Conservation (phyloP, 1,284 basidiomycete genomes). For the Irpex lacteus region DNA sequence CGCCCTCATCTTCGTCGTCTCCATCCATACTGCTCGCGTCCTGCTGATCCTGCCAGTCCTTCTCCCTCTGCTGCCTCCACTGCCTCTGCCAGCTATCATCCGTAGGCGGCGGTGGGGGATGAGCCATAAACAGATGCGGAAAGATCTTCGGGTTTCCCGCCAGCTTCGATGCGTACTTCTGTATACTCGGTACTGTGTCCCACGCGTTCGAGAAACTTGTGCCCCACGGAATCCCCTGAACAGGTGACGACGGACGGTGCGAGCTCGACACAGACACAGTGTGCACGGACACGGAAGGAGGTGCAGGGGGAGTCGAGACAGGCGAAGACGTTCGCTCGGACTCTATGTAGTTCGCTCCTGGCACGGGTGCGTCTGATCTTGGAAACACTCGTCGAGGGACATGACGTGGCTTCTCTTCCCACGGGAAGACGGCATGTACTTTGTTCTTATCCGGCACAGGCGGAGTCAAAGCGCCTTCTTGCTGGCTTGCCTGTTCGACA, state of each 20-base stretch:
- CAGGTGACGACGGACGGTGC: slow-evolving; percentile 23
- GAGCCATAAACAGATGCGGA: slow-evolving; percentile 32
- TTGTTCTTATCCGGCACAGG: slow-evolving; percentile 70
- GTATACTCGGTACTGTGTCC: slow-evolving; percentile 79
- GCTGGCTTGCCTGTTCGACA: slow-evolving; percentile 24
- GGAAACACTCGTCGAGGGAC: slow-evolving; percentile 77
- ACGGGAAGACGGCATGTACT: slow-evolving; percentile 87
- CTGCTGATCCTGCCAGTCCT: slow-evolving; percentile 39
- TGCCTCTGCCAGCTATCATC: slow-evolving; percentile 36
- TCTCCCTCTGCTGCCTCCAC: slow-evolving; percentile 13
- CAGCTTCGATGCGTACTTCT: slow-evolving; percentile 68
- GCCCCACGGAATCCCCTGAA: slow-evolving; percentile 47
- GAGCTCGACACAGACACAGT: neutral
- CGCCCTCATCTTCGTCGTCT: slow-evolving; percentile 79
- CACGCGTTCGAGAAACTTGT: slow-evolving; percentile 77
- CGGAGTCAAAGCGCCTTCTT: slow-evolving; percentile 19
- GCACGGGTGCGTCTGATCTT: slow-evolving; percentile 56
- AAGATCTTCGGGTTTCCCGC: slow-evolving; percentile 42
- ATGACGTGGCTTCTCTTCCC: slow-evolving; percentile 76
- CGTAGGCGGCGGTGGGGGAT: slow-evolving; percentile 43
- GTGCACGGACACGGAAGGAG: slow-evolving; percentile 16
- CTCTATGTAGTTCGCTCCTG: slow-evolving; percentile 44
- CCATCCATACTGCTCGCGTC: slow-evolving; percentile 77
- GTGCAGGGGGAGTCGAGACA: slow-evolving; percentile 25
- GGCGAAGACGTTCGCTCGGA: slow-evolving; percentile 28